Percentiles rank a stretch among this genome's conserved stretches.
These are phyloP conservation scores for Tritrichomonas musculus DNA, from an alignment of 208 protist genomes.

Conservation along the genomic window DNA sequence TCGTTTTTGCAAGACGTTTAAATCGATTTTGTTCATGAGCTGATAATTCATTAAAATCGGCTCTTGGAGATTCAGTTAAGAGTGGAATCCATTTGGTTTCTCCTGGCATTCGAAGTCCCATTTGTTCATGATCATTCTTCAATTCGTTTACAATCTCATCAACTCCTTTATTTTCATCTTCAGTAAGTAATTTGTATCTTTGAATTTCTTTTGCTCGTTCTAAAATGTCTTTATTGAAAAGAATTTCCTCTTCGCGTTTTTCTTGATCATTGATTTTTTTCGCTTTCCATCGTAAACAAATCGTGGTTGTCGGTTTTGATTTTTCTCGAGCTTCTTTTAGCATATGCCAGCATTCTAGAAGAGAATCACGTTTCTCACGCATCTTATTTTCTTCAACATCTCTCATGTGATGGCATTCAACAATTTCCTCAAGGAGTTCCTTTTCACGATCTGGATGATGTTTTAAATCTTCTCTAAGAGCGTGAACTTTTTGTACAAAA, in stretches of 20 bases:
- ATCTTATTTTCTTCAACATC: background rate
- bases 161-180: background rate
- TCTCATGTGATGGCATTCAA: background rate
- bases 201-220: background rate
- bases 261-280: background rate
- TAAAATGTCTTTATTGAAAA: background rate
- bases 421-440: background rate
- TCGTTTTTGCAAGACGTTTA: background rate
- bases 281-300: background rate
- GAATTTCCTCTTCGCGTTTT: background rate
- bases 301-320: background rate
- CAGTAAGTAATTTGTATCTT: background rate
- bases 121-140: background rate
- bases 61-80: background rate
- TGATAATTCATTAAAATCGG: background rate
- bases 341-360: background rate
- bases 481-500: background rate
- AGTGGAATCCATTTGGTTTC: background rate
- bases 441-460: background rate
- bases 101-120: background rate
- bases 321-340: background rate
- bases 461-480: background rate
- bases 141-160: background rate
- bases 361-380: background rate
- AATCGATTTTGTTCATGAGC: background rate